phyloP scores from a whole-genome alignment of 441 rosid species.

The Eutrema salsugineum region DNA sequence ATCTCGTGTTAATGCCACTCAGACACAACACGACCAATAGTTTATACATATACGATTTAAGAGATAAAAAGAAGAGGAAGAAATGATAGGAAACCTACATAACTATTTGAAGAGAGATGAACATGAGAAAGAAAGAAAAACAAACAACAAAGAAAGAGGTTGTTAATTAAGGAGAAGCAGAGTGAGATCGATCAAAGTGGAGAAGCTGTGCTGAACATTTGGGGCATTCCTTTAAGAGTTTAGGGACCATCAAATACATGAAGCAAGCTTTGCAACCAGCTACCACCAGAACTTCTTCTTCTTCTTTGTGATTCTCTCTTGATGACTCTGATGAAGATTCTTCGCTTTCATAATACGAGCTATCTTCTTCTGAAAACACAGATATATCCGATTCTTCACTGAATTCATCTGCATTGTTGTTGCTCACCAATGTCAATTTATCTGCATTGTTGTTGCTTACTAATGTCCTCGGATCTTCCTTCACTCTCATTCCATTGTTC shows the following conservation, averaged over 20 bases:
- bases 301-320: slow-evolving; percentile 15
- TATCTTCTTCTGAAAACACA: slow-evolving; percentile 47
- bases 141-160: background rate
- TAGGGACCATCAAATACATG: slow-evolving; percentile 96
- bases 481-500: slow-evolving; percentile 68
- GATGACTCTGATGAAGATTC: slow-evolving; percentile 57
- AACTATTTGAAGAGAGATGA: background rate
- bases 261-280: slow-evolving; percentile 94
- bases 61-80: background rate
- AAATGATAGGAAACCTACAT: background rate
- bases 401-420: slow-evolving; percentile 23
- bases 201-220: slow-evolving; percentile 76
- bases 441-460: background rate
- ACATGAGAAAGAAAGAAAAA: background rate
- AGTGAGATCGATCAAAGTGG: slow-evolving; percentile 66
- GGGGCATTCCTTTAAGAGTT: slow-evolving; percentile 75
- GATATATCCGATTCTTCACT: slow-evolving; percentile 29
- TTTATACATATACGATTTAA: background rate
- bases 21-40: background rate
- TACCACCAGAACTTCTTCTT: slow-evolving; percentile 64
- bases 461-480: slow-evolving; percentile 52
- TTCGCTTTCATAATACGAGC: slow-evolving; percentile 53
- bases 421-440: background rate
- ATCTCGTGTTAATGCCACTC: background rate
- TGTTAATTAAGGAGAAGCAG: slow-evolving; percentile 49